Evolutionary conservation across 208 protist genomes (phyloP).

Genomic region (Leptomonas seymouri): DNA sequence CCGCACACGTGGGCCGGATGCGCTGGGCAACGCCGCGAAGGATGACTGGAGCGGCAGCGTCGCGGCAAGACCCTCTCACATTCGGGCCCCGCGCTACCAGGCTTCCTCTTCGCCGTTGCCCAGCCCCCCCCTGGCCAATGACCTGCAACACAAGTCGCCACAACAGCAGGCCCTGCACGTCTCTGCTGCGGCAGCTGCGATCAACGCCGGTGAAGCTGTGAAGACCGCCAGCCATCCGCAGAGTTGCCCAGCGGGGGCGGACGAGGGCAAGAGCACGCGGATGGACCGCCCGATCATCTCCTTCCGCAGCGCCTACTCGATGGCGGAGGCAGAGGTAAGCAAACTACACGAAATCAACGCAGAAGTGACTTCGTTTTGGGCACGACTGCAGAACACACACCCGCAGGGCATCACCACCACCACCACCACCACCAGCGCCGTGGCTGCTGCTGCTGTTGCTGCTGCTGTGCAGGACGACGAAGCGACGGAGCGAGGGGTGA

Average conservation of each 20-base stretch:
- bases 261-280: background rate
- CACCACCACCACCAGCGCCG: background rate
- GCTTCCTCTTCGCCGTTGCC: constrained; percentile 3
- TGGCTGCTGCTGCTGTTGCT: too few relatives aligned
- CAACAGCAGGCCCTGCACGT: background rate
- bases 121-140: too few relatives aligned
- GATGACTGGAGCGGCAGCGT: constrained; percentile 14
- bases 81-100: constrained; percentile 5
- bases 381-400: constrained; percentile 20
- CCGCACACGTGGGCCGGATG: constrained; percentile 15
- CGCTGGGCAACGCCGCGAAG: constrained; percentile 7
- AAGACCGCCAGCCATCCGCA: background rate
- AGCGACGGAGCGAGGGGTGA: constrained; percentile 1
- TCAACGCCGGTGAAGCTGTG: background rate
- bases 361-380: constrained; percentile 30
- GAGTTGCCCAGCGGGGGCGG: background rate
- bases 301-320: constrained; percentile 19
- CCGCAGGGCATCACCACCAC: background rate
- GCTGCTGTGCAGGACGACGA: background rate
- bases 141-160: background rate
- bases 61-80: constrained; percentile 5
- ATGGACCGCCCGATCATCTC: constrained; percentile 25
- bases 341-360: constrained; percentile 14
- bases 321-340: constrained; percentile 30
- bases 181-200: background rate